A percentile compares a stretch with the other conserved stretches of the same genome.
Conservation (phyloP, 129 eudicot species). For the Oenanthe sinensis region DNA sequence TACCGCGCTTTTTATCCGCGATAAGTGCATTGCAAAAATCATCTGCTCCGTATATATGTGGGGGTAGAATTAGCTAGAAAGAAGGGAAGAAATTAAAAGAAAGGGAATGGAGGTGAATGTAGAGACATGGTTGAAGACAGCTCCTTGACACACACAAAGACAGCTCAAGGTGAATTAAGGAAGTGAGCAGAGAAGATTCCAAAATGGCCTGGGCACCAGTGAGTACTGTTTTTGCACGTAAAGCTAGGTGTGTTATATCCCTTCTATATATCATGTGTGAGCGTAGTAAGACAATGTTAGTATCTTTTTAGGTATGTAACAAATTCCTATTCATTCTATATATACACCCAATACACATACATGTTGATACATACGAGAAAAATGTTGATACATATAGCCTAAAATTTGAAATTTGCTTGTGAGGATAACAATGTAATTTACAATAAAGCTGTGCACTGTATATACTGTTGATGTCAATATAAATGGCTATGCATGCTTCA, state of each 20-base stretch:
- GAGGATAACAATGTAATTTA: background rate
- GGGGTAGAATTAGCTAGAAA: background rate
- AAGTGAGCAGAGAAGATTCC: slow-evolving; percentile 28
- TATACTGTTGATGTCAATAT: background rate
- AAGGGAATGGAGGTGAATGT: slow-evolving; percentile 2
- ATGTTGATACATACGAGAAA: background rate
- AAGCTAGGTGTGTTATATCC: slow-evolving; percentile 20
- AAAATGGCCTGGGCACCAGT: slow-evolving; percentile 17
- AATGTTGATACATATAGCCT: background rate
- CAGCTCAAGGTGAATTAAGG: slow-evolving; percentile 17
- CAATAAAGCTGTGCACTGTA: slow-evolving; percentile 1
- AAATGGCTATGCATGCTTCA: slow-evolving; percentile 5
- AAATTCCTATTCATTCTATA: background rate
- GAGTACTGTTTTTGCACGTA: slow-evolving; percentile 26
- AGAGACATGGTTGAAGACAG: background rate
- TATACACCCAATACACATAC: background rate
- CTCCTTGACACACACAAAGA: slow-evolving; percentile 7
- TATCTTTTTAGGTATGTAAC: slow-evolving; percentile 3
- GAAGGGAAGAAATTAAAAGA: background rate
- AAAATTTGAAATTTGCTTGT: background rate
- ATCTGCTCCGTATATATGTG: background rate
- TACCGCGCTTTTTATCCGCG: too few relatives aligned
- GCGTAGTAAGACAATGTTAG: slow-evolving; percentile 7
- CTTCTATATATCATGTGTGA: slow-evolving; percentile 2
- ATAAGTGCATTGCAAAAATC: background rate